Conservation (phyloP, 441 rosid species). For the Erysimum pusillum region DNA sequence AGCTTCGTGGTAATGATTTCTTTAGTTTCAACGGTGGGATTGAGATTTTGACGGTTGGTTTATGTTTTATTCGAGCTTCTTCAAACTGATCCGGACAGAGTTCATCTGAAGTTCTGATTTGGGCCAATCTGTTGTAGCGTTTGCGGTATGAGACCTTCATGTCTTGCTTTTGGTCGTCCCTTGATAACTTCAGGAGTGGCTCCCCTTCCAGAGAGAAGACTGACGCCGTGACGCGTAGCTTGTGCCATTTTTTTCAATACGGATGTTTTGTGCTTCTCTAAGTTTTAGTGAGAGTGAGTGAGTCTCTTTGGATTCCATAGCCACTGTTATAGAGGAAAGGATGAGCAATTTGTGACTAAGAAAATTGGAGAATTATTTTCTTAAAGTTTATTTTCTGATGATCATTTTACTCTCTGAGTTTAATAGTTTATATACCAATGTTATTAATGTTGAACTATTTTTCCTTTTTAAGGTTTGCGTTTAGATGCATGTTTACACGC, state of each 20-base stretch:
- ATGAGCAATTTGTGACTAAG: not conserved
- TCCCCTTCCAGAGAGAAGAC: constrained; percentile 37
- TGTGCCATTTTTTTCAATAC: constrained; percentile 11
- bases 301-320: not conserved
- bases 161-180: too few relatives aligned
- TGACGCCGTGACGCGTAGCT: constrained; percentile 9
- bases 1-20: too few relatives aligned
- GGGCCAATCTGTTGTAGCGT: too few relatives aligned
- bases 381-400: not conserved
- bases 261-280: constrained; percentile 6
- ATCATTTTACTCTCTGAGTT: not conserved
- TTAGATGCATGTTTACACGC: too few relatives aligned
- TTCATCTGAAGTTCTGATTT: too few relatives aligned
- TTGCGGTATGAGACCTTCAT: too few relatives aligned
- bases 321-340: constrained; percentile 6
- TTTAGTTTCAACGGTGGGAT: too few relatives aligned
- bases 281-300: constrained; percentile 3
- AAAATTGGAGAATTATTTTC: not conserved
- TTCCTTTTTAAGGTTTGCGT: too few relatives aligned
- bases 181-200: not conserved
- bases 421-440: not conserved
- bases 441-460: not conserved
- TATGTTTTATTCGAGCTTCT: too few relatives aligned
- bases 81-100: too few relatives aligned
- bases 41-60: too few relatives aligned